phyloP scores from a whole-genome alignment of 805 yeast species.

The Wickerhamiella nectarea region DNA sequence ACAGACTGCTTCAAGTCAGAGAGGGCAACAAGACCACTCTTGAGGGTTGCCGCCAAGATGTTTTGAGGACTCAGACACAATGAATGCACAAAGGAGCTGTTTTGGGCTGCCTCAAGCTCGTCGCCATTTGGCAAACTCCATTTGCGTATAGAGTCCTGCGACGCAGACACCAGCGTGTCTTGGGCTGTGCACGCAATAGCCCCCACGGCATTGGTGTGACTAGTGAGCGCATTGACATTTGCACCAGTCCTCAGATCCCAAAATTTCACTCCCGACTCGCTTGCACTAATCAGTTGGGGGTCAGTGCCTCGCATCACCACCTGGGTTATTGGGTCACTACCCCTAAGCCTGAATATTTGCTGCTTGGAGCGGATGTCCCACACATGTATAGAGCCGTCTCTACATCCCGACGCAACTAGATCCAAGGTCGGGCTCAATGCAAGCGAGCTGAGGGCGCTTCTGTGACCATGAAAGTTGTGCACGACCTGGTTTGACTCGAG shows the following conservation, averaged over 20 bases:
- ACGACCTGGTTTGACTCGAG: conserved; percentile 70
- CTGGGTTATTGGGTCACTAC: conserved; percentile 68
- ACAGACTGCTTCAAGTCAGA: conserved; percentile 73
- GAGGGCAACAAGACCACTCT: conserved; percentile 65
- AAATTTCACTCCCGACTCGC: conserved; percentile 73
- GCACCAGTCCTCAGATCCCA: conserved; percentile 84
- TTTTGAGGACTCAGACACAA: conserved; percentile 45
- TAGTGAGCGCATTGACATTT: conserved; percentile 58
- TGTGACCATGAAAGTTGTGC: conserved; percentile 86
- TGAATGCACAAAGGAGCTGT: conserved; percentile 49
- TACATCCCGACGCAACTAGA: conserved; percentile 63
- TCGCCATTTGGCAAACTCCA: conserved; percentile 75
- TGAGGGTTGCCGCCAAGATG: conserved; percentile 62
- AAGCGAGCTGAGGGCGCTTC: conserved; percentile 74
- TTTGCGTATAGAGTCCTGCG: conserved; percentile 67
- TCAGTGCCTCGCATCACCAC: conserved; percentile 56
- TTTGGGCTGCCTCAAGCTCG: conserved; percentile 42
- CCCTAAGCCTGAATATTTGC: conserved; percentile 63
- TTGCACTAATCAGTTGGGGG: conserved; percentile 74
- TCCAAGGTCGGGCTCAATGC: conserved; percentile 77
- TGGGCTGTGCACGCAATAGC: conserved; percentile 54
- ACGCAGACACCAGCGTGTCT: conserved; percentile 70
- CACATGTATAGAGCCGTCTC: conserved; percentile 72
- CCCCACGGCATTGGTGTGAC: conserved; percentile 72
- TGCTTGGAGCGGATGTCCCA: conserved; percentile 86